phyloP scores from a whole-genome alignment of 495 filamentous ascomycete species.

The Lasiosphaeria miniovina region DNA sequence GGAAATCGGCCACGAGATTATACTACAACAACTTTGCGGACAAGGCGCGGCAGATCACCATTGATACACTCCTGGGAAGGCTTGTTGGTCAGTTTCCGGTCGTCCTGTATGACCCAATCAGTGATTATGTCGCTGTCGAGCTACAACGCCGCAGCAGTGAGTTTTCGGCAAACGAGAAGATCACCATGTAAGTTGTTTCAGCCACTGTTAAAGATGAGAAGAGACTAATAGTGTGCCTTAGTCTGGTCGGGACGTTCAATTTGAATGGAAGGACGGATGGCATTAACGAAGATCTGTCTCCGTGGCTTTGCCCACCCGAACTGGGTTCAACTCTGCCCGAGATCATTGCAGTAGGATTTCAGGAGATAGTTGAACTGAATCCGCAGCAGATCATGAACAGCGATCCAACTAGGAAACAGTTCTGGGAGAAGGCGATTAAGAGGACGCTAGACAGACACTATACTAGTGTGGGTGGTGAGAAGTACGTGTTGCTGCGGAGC shows the following conservation, averaged over 20 bases:
- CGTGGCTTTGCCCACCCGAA: conserved; percentile 70
- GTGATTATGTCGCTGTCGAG: conserved; percentile 79
- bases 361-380: conserved; percentile 95
- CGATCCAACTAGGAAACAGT: conserved; percentile 77
- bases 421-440: conserved; percentile 82
- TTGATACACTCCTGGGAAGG: conserved; percentile 84
- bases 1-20: conserved; percentile 88
- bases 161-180: conserved; percentile 48
- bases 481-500: conserved; percentile 84
- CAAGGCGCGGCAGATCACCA: conserved; percentile 87
- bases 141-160: conserved; percentile 58
- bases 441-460: conserved; percentile 70
- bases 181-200: conserved; percentile 41
- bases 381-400: conserved; percentile 99
- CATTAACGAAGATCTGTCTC: conserved; percentile 71
- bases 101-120: conserved; percentile 87
- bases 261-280: conserved; percentile 81
- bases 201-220: not conserved
- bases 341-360: conserved; percentile 86
- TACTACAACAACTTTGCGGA: conserved; percentile 98
- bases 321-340: conserved; percentile 59
- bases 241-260: conserved; percentile 92
- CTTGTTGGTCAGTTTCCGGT: conserved; percentile 81
- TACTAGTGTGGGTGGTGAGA: conserved; percentile 57
- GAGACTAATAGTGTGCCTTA: conserved; percentile 39